Base-by-base conservation (phyloP, 2,329 filamentous ascomycete genomes). In the Cladosporium austrohemisphaericum region DNA sequence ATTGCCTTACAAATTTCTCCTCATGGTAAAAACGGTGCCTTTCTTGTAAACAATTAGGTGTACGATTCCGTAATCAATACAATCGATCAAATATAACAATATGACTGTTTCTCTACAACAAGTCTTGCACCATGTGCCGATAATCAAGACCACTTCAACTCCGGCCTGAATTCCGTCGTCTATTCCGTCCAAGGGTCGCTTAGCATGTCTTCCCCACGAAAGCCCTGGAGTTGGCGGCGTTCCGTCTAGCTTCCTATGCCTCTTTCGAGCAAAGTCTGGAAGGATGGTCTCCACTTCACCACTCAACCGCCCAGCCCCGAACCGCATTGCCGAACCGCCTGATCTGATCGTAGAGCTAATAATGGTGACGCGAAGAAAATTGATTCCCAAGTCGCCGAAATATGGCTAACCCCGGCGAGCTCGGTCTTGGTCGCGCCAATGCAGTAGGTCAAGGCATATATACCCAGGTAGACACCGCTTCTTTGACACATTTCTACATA, bases 311-410 rank as follows among this genome's bases (percentile, higher is more conserved):
- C 33, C 25, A 31, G 33, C 14, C 31, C 18, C n/a, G 19, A 25
- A 8, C 19, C 20, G 19, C 14, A 19, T 8, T 35, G 31, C 43
- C 32, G 44, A 38, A 38, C 44, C 43, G 23, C 11, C 16, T 38
- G 8, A 25, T 25, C 18, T 11, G 19, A 41, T 5, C 23, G 13
- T 8, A 8, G 9, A 31, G 36, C 36, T 20, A 38, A 38, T 38
- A 38, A 14, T 10, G 16, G 38, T 47, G 44, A 38, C 44, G 44
- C 44, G 44, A 47, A 37, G 44, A 38, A 47, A 47, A 38, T 38
- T 37, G 43, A 37, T 9, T 19, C n/a, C 33, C n/a, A n/a, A n/a
- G n/a, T 5, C 33, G 16, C 32, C 14, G 9, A 8, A 35, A 35
- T 16, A 13, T 8, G 33, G 7, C n/a, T n/a, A n/a, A n/a, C n/a